phyloP scores from a whole-genome alignment of 441 rosid species.

The Geranium incanum region DNA sequence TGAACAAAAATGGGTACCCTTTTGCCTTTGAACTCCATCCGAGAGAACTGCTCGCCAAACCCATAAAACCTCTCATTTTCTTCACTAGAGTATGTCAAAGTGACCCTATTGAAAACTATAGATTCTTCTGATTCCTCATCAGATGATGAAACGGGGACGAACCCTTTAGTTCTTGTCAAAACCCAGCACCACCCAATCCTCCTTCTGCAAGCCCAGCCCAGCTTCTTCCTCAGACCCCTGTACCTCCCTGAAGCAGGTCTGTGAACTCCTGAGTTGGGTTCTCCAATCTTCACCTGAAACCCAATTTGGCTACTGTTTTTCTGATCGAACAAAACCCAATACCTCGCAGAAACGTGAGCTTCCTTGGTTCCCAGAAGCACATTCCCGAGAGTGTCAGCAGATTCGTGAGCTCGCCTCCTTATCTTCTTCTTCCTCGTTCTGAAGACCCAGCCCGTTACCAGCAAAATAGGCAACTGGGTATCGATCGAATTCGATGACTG shows the following conservation, averaged over 20 bases:
- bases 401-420: slow-evolving; percentile 20
- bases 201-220: slow-evolving; percentile 18
- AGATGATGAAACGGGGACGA: slow-evolving; percentile 16
- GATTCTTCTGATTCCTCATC: slow-evolving; percentile 29
- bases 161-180: slow-evolving; percentile 34
- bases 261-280: slow-evolving; percentile 22
- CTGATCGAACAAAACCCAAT: slow-evolving; percentile 46
- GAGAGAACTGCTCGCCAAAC: slow-evolving; percentile 67
- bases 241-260: slow-evolving; percentile 18
- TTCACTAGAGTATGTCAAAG: slow-evolving; percentile 52
- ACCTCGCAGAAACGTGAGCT: slow-evolving; percentile 30
- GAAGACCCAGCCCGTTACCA: slow-evolving; percentile 41
- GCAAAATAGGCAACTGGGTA: slow-evolving; percentile 28
- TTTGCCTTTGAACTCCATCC: slow-evolving; percentile 61
- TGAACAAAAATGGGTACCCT: slow-evolving; percentile 65
- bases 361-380: no score
- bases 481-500: slow-evolving; percentile 5
- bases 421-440: slow-evolving; percentile 19
- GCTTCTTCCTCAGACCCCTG: no score
- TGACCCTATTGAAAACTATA: slow-evolving; percentile 40
- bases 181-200: slow-evolving; percentile 31
- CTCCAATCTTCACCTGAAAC: slow-evolving; percentile 40
- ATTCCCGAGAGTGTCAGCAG: slow-evolving; percentile 15
- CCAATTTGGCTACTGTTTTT: slow-evolving; percentile 40
- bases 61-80: slow-evolving; percentile 52